These are phyloP conservation scores for Sarocladium oryzae DNA, from an alignment of 2,329 filamentous ascomycete species.

Conservation along the genomic window DNA sequence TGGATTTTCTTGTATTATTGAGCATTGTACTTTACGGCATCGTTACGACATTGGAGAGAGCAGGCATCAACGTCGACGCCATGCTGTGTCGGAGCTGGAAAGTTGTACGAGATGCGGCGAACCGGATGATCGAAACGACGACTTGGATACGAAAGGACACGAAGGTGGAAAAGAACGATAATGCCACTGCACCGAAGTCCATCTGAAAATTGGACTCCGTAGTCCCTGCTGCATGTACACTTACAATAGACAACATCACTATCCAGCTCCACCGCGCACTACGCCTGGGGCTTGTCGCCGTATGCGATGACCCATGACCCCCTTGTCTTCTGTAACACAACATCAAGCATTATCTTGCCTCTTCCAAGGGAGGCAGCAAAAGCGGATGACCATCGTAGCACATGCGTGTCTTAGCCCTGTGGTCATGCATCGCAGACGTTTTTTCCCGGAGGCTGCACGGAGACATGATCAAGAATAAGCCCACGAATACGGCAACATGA, in stretches of 20 bases:
- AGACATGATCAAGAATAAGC: background rate
- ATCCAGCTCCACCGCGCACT: no score
- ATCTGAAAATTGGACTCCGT: background rate
- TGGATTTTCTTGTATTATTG: constrained; percentile 49
- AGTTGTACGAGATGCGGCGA: background rate
- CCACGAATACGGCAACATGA: no score
- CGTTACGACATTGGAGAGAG: constrained; percentile 19
- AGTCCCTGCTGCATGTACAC: no score
- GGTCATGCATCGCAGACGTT: background rate
- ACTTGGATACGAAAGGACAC: background rate
- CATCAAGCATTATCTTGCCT: background rate
- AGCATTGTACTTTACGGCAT: constrained; percentile 21
- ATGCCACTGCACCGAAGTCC: background rate
- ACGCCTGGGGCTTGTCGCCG: no score
- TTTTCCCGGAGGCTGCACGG: background rate
- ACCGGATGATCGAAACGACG: background rate
- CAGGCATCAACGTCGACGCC: constrained; percentile 29
- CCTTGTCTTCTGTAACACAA: background rate
- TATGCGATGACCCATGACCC: no score
- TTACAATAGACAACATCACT: no score
- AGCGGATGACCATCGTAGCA: background rate
- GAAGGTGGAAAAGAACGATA: background rate
- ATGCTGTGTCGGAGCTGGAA: background rate
- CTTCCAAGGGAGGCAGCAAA: background rate
- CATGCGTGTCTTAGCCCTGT: background rate